These are phyloP conservation scores for Chrysoporthe austroafricana DNA, from an alignment of 2,329 filamentous ascomycete genomes.

Conservation along the genomic window DNA sequence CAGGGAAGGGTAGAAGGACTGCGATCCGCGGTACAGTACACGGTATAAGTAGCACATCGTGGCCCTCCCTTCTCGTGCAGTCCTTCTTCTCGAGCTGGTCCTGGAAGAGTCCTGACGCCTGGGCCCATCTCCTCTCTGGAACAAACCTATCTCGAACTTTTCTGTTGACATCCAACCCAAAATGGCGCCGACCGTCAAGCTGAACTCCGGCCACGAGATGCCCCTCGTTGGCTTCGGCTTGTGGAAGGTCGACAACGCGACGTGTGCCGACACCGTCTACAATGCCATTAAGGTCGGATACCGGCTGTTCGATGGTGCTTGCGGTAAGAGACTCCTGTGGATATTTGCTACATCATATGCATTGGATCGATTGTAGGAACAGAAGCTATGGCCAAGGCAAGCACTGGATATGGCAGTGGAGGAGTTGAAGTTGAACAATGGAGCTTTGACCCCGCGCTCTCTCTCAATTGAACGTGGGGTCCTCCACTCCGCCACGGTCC, in stretches of 20 bases:
- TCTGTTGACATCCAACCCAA: neutral
- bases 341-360: neutral
- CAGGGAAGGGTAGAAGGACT: neutral
- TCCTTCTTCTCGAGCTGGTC: neutral
- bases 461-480: neutral
- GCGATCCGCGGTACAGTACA: neutral
- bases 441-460: neutral
- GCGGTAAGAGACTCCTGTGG: slow-evolving; percentile 47
- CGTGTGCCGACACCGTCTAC: slow-evolving; percentile 77
- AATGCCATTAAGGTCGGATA: slow-evolving; percentile 70
- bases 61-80: neutral
- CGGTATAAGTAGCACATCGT: slow-evolving; percentile 18
- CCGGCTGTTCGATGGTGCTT: slow-evolving; percentile 63
- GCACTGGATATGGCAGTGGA: neutral
- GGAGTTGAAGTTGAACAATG: neutral
- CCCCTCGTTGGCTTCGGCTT: slow-evolving; percentile 77
- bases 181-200: slow-evolving; percentile 52
- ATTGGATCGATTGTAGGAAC: neutral
- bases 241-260: slow-evolving; percentile 81
- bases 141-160: neutral
- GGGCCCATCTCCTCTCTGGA: neutral
- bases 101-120: neutral
- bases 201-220: slow-evolving; percentile 70
- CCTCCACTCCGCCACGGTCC: slow-evolving; percentile 11
- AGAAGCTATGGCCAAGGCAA: slow-evolving; percentile 1